These are phyloP conservation scores for Rhododendron mucronatum DNA, from an alignment of 148 eudicot genomes.

Conservation along the genomic window DNA sequence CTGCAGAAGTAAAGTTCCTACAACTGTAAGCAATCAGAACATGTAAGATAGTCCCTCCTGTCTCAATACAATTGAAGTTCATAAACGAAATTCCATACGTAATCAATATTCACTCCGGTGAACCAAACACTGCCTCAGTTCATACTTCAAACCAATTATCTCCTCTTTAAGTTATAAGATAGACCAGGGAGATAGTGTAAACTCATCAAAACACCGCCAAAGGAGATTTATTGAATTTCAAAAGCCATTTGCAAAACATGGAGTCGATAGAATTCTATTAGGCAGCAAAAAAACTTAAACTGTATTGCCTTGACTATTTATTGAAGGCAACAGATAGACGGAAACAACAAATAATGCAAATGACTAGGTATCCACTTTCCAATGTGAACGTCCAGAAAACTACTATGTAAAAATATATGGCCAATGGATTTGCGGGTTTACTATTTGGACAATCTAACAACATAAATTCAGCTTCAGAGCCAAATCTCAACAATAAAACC, in stretches of 20 bases:
- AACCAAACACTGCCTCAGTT: neutral
- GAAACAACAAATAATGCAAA: neutral
- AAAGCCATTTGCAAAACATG: neutral
- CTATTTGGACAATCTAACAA: neutral
- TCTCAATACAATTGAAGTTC: neutral
- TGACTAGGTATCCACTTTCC: neutral
- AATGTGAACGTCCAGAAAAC: neutral
- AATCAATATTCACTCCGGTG: neutral
- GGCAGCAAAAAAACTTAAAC: neutral
- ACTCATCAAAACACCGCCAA: neutral
- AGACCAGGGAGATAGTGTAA: neutral
- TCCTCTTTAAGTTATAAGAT: neutral
- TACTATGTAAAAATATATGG: neutral
- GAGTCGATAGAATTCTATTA: neutral
- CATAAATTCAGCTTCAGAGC: neutral
- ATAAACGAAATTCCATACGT: neutral
- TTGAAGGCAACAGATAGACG: neutral
- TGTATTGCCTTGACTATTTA: neutral
- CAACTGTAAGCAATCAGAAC: conserved; percentile 13
- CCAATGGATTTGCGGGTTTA: no score
- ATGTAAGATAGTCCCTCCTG: neutral
- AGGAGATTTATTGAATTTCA: neutral
- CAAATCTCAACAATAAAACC: neutral
- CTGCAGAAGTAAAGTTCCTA: conserved; percentile 13
- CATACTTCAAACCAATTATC: neutral